Conservation (phyloP, 805 yeast species). For the Lipomyces orientalis region DNA sequence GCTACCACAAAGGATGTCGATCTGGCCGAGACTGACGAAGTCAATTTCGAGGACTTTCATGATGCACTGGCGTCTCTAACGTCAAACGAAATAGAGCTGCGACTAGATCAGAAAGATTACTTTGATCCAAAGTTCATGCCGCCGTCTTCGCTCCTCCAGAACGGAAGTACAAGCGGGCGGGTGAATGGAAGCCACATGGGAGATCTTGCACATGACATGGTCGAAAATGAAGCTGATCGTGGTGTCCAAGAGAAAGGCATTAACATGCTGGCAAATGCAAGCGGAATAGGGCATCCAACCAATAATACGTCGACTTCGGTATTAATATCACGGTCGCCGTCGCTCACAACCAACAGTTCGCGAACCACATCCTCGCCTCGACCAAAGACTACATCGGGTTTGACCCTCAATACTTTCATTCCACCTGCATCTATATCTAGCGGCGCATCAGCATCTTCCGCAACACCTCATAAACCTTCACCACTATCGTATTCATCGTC, state of each 20-base stretch:
- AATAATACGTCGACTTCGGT: background rate
- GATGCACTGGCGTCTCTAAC: slow-evolving; percentile 9
- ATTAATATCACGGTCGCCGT: background rate
- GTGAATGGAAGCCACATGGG: background rate
- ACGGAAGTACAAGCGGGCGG: background rate
- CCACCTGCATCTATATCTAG: background rate
- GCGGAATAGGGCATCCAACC: background rate
- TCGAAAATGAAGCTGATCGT: background rate
- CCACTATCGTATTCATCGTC: slow-evolving; percentile 6
- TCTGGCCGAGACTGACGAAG: background rate
- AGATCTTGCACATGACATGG: background rate
- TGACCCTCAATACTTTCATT: background rate
- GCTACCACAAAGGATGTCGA: background rate
- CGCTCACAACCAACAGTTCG: slow-evolving; percentile 4
- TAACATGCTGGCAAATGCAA: background rate
- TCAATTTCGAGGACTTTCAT: slow-evolving; percentile 7
- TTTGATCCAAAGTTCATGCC: slow-evolving; percentile 2
- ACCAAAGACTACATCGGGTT: background rate
- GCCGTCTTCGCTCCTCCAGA: background rate
- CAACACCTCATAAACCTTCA: slow-evolving; percentile 1
- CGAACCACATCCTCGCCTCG: background rate
- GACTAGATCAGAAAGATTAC: background rate
- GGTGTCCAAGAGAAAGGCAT: background rate
- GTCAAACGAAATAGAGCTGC: background rate
- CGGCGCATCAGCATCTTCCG: background rate